Evolutionary conservation across 352 stramenopile species (phyloP), one percentile per base, ranked within the genome.

Genomic region (Ochromonadaceae sp.): DNA sequence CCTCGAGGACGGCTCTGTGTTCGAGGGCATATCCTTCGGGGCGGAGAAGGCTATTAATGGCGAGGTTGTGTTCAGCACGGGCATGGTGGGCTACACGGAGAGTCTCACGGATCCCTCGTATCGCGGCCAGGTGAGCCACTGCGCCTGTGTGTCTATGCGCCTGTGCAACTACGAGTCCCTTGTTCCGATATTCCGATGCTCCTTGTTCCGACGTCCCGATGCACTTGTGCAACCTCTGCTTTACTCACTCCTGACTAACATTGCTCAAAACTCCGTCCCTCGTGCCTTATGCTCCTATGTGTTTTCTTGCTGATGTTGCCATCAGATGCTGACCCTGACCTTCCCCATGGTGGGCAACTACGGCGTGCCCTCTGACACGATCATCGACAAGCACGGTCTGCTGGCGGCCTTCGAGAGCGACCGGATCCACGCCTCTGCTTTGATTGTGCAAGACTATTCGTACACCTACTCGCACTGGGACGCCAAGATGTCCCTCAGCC

Each of bases 341-440:
- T 95, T 84, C 72, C 92, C 93, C 4, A 83, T 98, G 65, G 84
- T 99, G 63, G 93, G 93, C 53, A 98, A 98, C 78, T 98, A 98
- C 70, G 92, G 92, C 63, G 91, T 98, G 47, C 92, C 92, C 4
- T 79, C 89, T 70, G 74, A 82, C 42, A 82, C 77, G 40, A 72
- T 85, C 26, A 71, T 83, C 56, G 91, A 98, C 60, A 81, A 93
- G 62, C 90, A 84, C 68, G 88, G 88, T 12, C 73, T 99, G 38
- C 84, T 88, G 56, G 92, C 90, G 72, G 90, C 83, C 72, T 98
- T 98, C 72, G 92, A 99, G 77, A 94, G 81, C 17, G 78, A 80
- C 61, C 75, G 82, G 40, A 95, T 99, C 59, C 92, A 99, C 71
- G 92, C 93, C 67, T 80, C 86, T 35, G 93, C 84, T n/a, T 75